phyloP scores from a whole-genome alignment of 441 rosid genomes.

The Brassica balearica region DNA sequence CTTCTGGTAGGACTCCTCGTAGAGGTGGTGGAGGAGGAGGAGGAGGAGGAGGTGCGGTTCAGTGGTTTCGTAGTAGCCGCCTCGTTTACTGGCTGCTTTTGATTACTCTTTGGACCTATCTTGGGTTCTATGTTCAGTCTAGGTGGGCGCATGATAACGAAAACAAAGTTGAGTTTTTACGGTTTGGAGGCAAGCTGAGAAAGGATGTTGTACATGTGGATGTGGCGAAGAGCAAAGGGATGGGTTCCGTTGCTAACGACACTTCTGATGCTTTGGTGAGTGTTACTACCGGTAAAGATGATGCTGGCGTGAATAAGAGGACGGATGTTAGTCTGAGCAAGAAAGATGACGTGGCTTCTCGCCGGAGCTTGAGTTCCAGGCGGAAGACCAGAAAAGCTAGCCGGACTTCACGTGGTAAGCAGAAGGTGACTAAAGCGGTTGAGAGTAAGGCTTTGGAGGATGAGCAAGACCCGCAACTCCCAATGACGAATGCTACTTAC shows the following conservation, averaged over 20 bases:
- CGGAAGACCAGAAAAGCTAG: constrained; percentile 55
- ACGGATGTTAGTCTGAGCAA: constrained; percentile 57
- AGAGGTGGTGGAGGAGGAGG: constrained; percentile 67
- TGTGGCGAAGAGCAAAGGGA: constrained; percentile 40
- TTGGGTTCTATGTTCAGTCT: constrained; percentile 90
- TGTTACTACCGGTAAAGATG: constrained; percentile 38
- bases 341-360: constrained; percentile 50
- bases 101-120: constrained; percentile 85
- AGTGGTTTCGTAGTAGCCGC: constrained; percentile 75
- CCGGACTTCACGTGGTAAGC: constrained; percentile 51
- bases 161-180: constrained; percentile 64
- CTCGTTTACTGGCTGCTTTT: constrained; percentile 80
- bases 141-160: constrained; percentile 85
- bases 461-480: constrained; percentile 64
- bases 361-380: constrained; percentile 43
- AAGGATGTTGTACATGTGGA: constrained; percentile 31
- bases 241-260: constrained; percentile 58
- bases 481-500: constrained; percentile 63
- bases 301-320: constrained; percentile 45
- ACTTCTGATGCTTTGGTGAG: constrained; percentile 49
- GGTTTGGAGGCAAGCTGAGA: constrained; percentile 57
- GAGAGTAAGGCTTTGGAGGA: constrained; percentile 50
- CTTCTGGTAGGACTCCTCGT: constrained; percentile 74
- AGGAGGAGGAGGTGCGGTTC: constrained; percentile 45
- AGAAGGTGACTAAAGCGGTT: constrained; percentile 45